These are phyloP conservation scores for Cordyceps pruinosa DNA, from an alignment of 2,329 filamentous ascomycete genomes.

Conservation along the genomic window DNA sequence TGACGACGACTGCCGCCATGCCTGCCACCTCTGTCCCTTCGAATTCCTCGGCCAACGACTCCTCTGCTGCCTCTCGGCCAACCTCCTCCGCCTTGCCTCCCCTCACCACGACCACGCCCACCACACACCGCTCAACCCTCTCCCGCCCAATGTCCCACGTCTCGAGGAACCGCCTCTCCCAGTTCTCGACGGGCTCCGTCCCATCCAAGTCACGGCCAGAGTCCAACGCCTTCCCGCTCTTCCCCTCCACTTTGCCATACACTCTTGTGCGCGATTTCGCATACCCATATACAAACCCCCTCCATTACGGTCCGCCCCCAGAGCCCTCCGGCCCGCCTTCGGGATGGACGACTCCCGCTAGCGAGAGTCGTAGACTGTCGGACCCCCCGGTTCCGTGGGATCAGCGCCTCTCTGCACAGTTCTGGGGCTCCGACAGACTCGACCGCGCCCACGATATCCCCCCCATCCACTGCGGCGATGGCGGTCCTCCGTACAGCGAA, in stretches of 20 bases:
- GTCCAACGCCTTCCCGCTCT: constrained; percentile 76
- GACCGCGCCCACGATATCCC: constrained; percentile 65
- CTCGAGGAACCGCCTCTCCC: constrained; percentile 74
- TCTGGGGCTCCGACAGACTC: constrained; percentile 46
- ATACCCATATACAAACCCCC: constrained; percentile 71
- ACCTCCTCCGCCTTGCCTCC: constrained; percentile 49
- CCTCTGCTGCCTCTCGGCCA: constrained; percentile 39
- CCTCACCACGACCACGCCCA: constrained; percentile 47
- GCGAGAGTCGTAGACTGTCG: constrained; percentile 73
- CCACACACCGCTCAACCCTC: constrained; percentile 51
- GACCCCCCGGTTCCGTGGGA: constrained; percentile 77
- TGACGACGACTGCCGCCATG: constrained; percentile 44
- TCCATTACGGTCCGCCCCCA: constrained; percentile 90
- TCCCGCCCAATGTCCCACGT: constrained; percentile 67
- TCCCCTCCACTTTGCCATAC: constrained; percentile 79
- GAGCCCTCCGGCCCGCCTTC: constrained; percentile 65
- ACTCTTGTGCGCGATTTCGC: constrained; percentile 95
- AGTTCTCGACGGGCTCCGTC: constrained; percentile 68
- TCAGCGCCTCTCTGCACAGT: constrained; percentile 53
- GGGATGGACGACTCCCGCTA: constrained; percentile 75
- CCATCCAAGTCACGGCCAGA: constrained; percentile 67
- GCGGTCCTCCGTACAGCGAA: constrained; percentile 88
- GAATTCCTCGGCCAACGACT: constrained; percentile 44
- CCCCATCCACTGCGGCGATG: constrained; percentile 77
- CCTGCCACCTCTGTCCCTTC: constrained; percentile 49